Percentiles rank a stretch among this genome's conserved stretches.
phyloP scores from a whole-genome alignment of 352 stramenopile species.

The Globisporangium alternatum region DNA sequence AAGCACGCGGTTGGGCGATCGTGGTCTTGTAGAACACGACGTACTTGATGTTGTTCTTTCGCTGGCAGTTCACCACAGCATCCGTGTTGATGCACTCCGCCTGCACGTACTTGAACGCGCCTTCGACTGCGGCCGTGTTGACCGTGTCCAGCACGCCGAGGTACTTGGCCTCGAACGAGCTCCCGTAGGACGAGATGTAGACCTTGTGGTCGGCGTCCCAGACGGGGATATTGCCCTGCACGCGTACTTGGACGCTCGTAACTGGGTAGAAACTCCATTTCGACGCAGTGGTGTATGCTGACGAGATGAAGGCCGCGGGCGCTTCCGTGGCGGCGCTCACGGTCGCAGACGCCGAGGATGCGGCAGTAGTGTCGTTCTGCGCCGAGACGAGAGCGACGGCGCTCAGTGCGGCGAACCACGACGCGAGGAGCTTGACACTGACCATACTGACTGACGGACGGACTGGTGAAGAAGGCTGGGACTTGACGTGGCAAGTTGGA shows the following conservation, averaged over 20 bases:
- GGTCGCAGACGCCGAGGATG: not conserved
- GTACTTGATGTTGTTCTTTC: conserved; percentile 61
- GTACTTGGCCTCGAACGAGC: conserved; percentile 39
- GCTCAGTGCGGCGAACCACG: too few species aligned
- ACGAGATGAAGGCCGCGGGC: too few species aligned
- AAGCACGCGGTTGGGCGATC: conserved; percentile 36
- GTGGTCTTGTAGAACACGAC: conserved; percentile 65
- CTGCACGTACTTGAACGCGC: conserved; percentile 59
- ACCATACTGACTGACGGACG: too few species aligned
- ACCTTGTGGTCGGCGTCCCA: conserved; percentile 33
- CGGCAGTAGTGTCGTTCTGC: not conserved
- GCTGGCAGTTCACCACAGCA: conserved; percentile 34
- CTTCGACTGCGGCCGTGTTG: conserved; percentile 55
- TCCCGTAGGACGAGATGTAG: conserved; percentile 39
- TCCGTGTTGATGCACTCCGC: conserved; percentile 56
- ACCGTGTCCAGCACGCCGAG: conserved; percentile 43
- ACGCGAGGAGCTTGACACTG: too few species aligned
- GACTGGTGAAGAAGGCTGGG: too few species aligned
- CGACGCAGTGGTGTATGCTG: too few species aligned
- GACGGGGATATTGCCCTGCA: conserved; percentile 43
- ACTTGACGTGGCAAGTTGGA: too few species aligned
- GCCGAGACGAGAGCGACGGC: too few species aligned
- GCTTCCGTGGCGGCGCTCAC: too few species aligned
- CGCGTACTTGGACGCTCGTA: conserved; percentile 42
- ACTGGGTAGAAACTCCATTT: conserved; percentile 32